Conservation (phyloP, 2,329 filamentous ascomycete species). For the Aspergillus sojae region DNA sequence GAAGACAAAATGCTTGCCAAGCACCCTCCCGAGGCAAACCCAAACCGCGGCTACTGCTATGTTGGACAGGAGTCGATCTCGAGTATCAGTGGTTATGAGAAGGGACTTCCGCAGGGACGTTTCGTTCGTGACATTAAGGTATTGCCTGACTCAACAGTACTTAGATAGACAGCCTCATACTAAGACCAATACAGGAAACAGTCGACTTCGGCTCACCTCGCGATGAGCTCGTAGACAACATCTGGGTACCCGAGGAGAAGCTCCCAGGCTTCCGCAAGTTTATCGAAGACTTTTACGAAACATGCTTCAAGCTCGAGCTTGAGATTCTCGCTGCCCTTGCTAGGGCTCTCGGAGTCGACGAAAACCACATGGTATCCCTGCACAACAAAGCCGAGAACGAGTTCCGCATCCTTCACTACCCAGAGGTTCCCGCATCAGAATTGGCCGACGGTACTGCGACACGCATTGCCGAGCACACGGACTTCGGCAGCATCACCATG, state of each 20-base stretch:
- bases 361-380: neutral
- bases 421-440: slow-evolving; percentile 6
- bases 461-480: slow-evolving; percentile 18
- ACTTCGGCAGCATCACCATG: slow-evolving; percentile 33
- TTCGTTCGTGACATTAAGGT: neutral
- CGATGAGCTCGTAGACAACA: neutral
- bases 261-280: neutral
- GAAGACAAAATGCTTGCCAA: neutral
- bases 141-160: accelerated
- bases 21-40: neutral
- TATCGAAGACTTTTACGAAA: neutral
- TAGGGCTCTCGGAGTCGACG: neutral
- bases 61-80: neutral
- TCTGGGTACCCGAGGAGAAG: neutral
- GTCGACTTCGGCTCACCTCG: neutral
- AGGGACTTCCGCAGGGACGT: neutral
- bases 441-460: slow-evolving; percentile 12
- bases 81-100: neutral
- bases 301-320: neutral
- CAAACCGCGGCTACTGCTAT: neutral
- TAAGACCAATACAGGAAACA: neutral
- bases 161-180: neutral
- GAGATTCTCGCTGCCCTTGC: neutral
- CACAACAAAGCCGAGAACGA: slow-evolving; percentile 10
- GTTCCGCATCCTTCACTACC: slow-evolving; percentile 19